Conservation (phyloP, 805 yeast species). For the Nakazawaea wyomingensis region DNA sequence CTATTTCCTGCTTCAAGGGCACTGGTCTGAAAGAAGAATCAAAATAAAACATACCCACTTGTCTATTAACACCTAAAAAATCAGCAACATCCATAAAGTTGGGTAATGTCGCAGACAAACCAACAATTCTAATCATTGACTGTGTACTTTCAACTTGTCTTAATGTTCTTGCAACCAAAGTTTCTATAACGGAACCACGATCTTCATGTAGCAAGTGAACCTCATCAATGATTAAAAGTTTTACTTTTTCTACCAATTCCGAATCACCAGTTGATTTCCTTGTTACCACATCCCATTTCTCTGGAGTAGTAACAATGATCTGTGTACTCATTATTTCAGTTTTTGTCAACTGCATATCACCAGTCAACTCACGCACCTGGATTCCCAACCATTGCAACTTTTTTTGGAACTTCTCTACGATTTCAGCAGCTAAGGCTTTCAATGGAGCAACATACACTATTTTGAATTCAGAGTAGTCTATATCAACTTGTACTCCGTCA, state of each 20-base stretch:
- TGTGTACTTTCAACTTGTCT: constrained; percentile 94
- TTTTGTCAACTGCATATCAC: constrained; percentile 89
- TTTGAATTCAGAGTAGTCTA: constrained; percentile 81
- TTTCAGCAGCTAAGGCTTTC: constrained; percentile 94
- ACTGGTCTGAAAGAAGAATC: constrained; percentile 92
- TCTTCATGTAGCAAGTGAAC: constrained; percentile 96
- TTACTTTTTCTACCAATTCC: constrained; percentile 79
- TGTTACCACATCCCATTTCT: constrained; percentile 97
- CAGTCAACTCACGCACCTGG: constrained; percentile 82
- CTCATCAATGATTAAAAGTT: constrained; percentile 86
- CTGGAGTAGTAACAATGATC: constrained; percentile 90
- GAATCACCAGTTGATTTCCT: constrained; percentile 87
- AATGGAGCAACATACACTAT: constrained; percentile 90
- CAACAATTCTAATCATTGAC: constrained; percentile 89
- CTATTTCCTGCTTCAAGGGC: constrained; percentile 80
- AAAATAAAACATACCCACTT: constrained; percentile 89
- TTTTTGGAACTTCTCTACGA: constrained; percentile 80
- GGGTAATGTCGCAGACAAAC: constrained; percentile 90
- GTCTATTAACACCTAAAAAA: constrained; percentile 84
- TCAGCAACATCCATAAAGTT: constrained; percentile 92
- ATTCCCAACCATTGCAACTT: constrained; percentile 83
- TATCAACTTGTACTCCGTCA: constrained; percentile 49
- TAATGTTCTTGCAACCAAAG: constrained; percentile 88
- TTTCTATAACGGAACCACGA: constrained; percentile 95
- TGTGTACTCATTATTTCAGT: constrained; percentile 79